Conservation (phyloP, 1,284 basidiomycete species). For the Laetiporus sulphureus region DNA sequence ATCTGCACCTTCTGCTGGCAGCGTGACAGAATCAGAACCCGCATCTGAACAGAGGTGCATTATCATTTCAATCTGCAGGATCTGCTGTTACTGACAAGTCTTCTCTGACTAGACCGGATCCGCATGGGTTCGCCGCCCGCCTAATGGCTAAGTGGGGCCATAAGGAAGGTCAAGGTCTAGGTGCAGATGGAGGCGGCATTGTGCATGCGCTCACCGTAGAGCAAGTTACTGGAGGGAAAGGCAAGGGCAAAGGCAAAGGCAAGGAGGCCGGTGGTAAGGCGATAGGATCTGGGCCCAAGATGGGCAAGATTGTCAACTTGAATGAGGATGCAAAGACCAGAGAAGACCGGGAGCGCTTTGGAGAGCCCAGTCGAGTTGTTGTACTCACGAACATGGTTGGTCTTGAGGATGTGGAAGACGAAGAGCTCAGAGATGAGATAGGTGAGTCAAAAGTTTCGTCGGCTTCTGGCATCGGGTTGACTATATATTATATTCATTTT, state of each 20-base stretch:
- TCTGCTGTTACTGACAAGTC: background rate
- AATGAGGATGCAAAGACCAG: slow-evolving; percentile 71
- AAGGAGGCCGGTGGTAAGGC: slow-evolving; percentile 20
- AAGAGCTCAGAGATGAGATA: slow-evolving; percentile 81
- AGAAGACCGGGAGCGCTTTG: slow-evolving; percentile 75
- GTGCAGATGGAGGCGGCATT: slow-evolving; percentile 78
- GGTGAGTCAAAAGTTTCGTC: slow-evolving; percentile 39
- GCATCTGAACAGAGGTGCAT: slow-evolving; percentile 27
- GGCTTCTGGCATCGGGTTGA: background rate
- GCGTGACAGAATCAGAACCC: slow-evolving; percentile 24
- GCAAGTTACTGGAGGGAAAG: slow-evolving; percentile 43
- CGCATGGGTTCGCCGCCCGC: slow-evolving; percentile 69
- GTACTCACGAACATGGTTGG: slow-evolving; percentile 86
- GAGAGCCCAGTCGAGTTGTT: slow-evolving; percentile 84
- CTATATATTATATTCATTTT: no score
- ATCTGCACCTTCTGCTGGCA: slow-evolving; percentile 20
- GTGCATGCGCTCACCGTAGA: slow-evolving; percentile 83
- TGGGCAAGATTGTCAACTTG: slow-evolving; percentile 84
- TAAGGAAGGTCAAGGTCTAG: slow-evolving; percentile 87
- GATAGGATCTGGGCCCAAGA: slow-evolving; percentile 43
- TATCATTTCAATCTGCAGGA: no score
- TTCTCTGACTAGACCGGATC: slow-evolving; percentile 41
- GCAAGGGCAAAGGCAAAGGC: slow-evolving; percentile 25
- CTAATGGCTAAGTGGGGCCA: slow-evolving; percentile 94
- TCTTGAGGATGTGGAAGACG: slow-evolving; percentile 75